Evolutionary conservation across 1,139 yeast species (phyloP).

Genomic region (Geotrichum klebahnii): DNA sequence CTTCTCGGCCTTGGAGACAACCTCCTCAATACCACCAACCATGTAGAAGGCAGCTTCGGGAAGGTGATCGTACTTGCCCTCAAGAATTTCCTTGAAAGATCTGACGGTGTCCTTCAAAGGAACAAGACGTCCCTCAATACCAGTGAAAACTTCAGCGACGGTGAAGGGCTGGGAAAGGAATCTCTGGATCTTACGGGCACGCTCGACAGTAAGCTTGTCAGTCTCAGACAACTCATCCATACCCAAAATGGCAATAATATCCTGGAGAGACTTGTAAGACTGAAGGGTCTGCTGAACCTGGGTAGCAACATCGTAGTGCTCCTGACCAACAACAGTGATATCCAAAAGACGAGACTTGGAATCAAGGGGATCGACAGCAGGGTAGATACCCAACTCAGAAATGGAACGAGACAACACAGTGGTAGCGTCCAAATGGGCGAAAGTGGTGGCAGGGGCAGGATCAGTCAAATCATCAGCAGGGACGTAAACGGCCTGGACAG

Average conservation of each 20-base stretch:
- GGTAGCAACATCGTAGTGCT: slow-evolving; percentile 94
- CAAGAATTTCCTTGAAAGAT: slow-evolving; percentile 96
- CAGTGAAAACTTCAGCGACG: slow-evolving; percentile 99
- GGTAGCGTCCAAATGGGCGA: slow-evolving; percentile 99
- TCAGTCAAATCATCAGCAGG: slow-evolving; percentile 99
- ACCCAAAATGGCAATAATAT: slow-evolving; percentile 99
- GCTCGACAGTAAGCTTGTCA: slow-evolving; percentile 98
- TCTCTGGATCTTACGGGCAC: slow-evolving; percentile 99
- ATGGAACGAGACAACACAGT: slow-evolving; percentile 99
- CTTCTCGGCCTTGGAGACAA: slow-evolving; percentile 96
- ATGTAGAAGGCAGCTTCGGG: slow-evolving; percentile 99
- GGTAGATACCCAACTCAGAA: slow-evolving; percentile 99
- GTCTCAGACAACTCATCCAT: slow-evolving; percentile 99
- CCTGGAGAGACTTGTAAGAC: slow-evolving; percentile 99
- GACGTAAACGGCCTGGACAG: slow-evolving; percentile 99
- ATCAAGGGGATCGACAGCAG: slow-evolving; percentile 99
- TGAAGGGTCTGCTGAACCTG: slow-evolving; percentile 96
- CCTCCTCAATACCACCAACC: slow-evolving; percentile 99
- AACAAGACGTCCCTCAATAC: slow-evolving; percentile 97
- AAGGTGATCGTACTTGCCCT: slow-evolving; percentile 96
- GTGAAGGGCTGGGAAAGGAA: slow-evolving; percentile 99
- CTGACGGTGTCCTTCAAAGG: slow-evolving; percentile 90
- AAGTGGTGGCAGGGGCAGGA: slow-evolving; percentile 99
- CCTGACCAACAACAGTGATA: slow-evolving; percentile 95
- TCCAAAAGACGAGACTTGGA: slow-evolving; percentile 98